A percentile compares a stretch with the other conserved stretches of the same genome.
phyloP scores from a whole-genome alignment of 2,329 filamentous ascomycete species.

The Paramyrothecium sp. region DNA sequence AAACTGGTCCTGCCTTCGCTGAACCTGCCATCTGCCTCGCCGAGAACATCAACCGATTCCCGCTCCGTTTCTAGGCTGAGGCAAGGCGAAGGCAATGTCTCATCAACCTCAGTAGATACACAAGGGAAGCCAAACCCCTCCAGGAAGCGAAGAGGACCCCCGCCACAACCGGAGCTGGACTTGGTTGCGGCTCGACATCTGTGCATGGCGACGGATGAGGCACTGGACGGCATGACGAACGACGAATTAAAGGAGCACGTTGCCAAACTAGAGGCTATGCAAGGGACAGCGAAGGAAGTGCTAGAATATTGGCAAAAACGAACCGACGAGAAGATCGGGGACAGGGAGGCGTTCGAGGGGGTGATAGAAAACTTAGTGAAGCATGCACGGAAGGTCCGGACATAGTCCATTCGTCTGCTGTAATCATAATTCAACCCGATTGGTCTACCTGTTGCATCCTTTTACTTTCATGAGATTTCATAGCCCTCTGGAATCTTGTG shows the following conservation, averaged over 20 bases:
- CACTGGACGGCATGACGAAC: constrained; percentile 75
- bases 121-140: constrained; percentile 50
- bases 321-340: constrained; percentile 82
- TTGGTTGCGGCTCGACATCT: constrained; percentile 74
- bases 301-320: constrained; percentile 86
- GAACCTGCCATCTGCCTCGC: constrained; percentile 62
- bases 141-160: constrained; percentile 54
- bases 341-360: constrained; percentile 91
- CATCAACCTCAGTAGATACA: constrained; percentile 58
- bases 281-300: constrained; percentile 70
- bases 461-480: constrained; percentile 17
- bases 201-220: constrained; percentile 82
- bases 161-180: constrained; percentile 73
- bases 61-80: constrained; percentile 45
- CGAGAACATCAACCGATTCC: constrained; percentile 54
- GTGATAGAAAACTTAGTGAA: constrained; percentile 97
- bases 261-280: constrained; percentile 64
- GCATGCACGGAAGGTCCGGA: constrained; percentile 81
- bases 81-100: constrained; percentile 49
- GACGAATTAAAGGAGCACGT: constrained; percentile 74
- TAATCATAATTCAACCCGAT: constrained; percentile 14
- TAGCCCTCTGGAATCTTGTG: constrained; percentile 11
- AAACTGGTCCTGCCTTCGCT: constrained; percentile 91
- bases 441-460: constrained; percentile 14
- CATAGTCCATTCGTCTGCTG: constrained; percentile 41